Percentiles rank a stretch among this genome's conserved stretches.
These are phyloP conservation scores for Monilinia laxa DNA, from an alignment of 2,329 filamentous ascomycete genomes.

Conservation along the genomic window DNA sequence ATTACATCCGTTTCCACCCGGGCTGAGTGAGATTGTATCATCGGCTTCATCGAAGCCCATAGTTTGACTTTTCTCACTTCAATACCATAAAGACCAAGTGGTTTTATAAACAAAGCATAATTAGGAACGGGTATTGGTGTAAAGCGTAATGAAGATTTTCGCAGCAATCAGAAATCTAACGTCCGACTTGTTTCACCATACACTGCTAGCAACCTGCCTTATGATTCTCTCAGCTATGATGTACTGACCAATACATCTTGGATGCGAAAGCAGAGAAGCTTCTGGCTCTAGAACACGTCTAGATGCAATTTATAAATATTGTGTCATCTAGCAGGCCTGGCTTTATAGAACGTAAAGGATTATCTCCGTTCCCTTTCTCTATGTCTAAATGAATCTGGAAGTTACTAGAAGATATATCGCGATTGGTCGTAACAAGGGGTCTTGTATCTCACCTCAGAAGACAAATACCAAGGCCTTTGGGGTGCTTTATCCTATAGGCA, in stretches of 20 bases:
- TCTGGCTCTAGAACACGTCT: not conserved
- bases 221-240: not conserved
- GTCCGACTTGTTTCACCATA: not conserved
- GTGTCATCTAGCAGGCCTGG: too few species aligned
- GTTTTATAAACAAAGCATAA: not conserved
- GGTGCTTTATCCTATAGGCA: too few species aligned
- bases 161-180: not conserved
- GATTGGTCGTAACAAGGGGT: too few species aligned
- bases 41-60: not conserved
- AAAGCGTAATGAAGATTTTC: not conserved
- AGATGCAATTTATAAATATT: too few species aligned
- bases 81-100: not conserved
- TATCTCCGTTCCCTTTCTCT: too few species aligned
- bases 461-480: too few species aligned
- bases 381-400: too few species aligned
- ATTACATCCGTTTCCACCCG: not conserved
- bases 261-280: not conserved
- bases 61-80: not conserved
- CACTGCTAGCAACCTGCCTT: not conserved
- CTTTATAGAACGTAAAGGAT: too few species aligned
- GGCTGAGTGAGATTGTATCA: conserved; percentile 6
- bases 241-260: too few species aligned
- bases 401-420: too few species aligned
- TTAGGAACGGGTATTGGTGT: not conserved
- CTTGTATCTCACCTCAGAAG: too few species aligned